phyloP scores from a whole-genome alignment of 345 rosid genomes.

The Arabidopsis suecica region DNA sequence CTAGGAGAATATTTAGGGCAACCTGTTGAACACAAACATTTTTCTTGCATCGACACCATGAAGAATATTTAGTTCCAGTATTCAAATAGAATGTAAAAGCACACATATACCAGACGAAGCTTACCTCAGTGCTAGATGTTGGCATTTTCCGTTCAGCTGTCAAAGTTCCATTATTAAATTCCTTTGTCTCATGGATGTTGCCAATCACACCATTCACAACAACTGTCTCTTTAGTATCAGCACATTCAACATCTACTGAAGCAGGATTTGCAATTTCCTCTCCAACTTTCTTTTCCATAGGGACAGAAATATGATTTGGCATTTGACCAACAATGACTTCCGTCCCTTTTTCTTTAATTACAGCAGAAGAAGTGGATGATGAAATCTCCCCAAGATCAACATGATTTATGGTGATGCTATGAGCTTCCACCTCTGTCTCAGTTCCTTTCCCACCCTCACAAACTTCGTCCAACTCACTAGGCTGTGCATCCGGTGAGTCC shows the following conservation, averaged over 20 bases:
- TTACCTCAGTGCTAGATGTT: slow-evolving; percentile 37
- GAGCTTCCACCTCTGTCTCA: slow-evolving; percentile 28
- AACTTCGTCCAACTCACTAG: slow-evolving; percentile 12
- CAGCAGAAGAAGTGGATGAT: slow-evolving; percentile 24
- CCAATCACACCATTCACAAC: slow-evolving; percentile 11
- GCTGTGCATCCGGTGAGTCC: slow-evolving; percentile 40
- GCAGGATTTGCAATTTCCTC: slow-evolving; percentile 30
- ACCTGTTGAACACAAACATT: slow-evolving; percentile 20
- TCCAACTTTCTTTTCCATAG: slow-evolving; percentile 24
- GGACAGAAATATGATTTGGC: slow-evolving; percentile 17
- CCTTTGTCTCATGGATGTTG: slow-evolving; percentile 31
- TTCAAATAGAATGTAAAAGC: background rate
- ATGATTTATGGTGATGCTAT: slow-evolving; percentile 3
- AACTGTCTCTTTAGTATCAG: slow-evolving; percentile 22
- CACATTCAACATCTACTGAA: slow-evolving; percentile 25
- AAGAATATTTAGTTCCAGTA: background rate
- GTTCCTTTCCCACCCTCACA: slow-evolving; percentile 21
- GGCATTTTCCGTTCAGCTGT: slow-evolving; percentile 18
- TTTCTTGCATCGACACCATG: background rate
- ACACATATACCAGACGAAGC: background rate
- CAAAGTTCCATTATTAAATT: slow-evolving; percentile 37
- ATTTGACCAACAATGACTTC: slow-evolving; percentile 29
- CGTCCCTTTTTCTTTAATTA: slow-evolving; percentile 26
- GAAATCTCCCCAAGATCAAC: slow-evolving; percentile 27
- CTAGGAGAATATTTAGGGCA: background rate